Evolutionary conservation across 345 rosid species (phyloP).

Genomic region (Erysimum cheiranthoides): DNA sequence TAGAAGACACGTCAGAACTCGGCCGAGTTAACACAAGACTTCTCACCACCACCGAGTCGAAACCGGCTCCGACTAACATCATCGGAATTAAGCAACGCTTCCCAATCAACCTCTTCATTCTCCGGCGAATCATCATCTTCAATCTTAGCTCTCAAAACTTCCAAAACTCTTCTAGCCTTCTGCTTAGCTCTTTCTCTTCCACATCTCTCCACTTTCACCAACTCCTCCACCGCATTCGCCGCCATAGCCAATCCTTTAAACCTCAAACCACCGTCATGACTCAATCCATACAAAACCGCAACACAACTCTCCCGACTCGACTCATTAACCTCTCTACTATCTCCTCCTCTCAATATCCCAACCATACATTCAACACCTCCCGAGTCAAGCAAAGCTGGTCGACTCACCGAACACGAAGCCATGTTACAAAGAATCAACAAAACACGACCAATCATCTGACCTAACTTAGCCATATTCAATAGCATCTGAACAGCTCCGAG

Average conservation of each 20-base stretch:
- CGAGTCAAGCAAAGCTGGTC: constrained; percentile 69
- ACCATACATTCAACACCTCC: constrained; percentile 81
- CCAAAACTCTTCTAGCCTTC: constrained; percentile 59
- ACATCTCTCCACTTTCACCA: constrained; percentile 55
- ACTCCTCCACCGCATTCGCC: constrained; percentile 63
- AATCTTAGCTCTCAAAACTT: constrained; percentile 52
- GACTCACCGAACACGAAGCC: constrained; percentile 61
- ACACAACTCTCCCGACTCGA: constrained; percentile 67
- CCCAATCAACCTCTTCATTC: constrained; percentile 77
- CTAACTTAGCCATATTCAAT: constrained; percentile 62
- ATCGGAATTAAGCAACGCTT: constrained; percentile 68
- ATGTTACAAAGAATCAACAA: constrained; percentile 63
- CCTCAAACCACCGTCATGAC: constrained; percentile 70
- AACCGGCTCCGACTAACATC: constrained; percentile 42
- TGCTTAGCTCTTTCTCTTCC: constrained; percentile 56
- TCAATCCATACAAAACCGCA: constrained; percentile 62
- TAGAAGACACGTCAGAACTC: constrained; percentile 46
- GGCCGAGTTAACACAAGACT: constrained; percentile 53
- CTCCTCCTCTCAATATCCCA: constrained; percentile 46
- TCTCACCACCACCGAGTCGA: constrained; percentile 42
- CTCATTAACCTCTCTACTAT: constrained; percentile 46
- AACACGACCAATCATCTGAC: constrained; percentile 56
- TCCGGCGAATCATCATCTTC: constrained; percentile 50
- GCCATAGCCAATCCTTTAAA: constrained; percentile 78
- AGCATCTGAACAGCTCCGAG: constrained; percentile 67